A percentile compares a stretch with the other conserved stretches of the same genome.
Conservation (phyloP, 768 basidiomycete species). For the Termitomyces titanicus region DNA sequence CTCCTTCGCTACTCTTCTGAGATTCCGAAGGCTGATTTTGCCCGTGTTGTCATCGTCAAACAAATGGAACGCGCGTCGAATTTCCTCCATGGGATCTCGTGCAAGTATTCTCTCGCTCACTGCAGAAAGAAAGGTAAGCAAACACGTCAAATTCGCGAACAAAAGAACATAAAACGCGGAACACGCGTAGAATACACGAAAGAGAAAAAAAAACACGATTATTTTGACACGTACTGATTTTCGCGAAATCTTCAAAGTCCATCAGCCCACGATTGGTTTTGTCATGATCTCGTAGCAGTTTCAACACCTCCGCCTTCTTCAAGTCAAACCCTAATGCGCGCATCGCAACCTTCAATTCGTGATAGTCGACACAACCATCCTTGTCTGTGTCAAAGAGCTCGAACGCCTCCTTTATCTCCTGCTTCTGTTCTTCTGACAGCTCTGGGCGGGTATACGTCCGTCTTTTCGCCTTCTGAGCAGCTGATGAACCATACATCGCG, state of each 20-base stretch:
- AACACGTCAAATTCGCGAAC: conserved; percentile 4
- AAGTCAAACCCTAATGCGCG: conserved; percentile 95
- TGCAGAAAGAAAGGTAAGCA: conserved; percentile 30
- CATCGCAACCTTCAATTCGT: conserved; percentile 99
- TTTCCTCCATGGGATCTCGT: conserved; percentile 95
- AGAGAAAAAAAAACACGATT: not conserved
- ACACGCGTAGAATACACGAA: not conserved
- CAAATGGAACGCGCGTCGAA: conserved; percentile 90
- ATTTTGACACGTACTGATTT: conserved; percentile 62
- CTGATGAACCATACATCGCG: conserved; percentile 61
- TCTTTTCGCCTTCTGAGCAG: conserved; percentile 70
- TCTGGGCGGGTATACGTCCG: conserved; percentile 76
- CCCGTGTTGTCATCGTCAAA: conserved; percentile 97
- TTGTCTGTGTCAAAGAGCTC: conserved; percentile 99
- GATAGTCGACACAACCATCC: conserved; percentile 94
- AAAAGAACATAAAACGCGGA: not conserved
- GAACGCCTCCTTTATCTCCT: conserved; percentile 98
- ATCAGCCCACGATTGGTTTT: conserved; percentile 80
- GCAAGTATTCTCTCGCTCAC: conserved; percentile 94
- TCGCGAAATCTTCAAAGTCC: conserved; percentile 91
- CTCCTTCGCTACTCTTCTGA: conserved; percentile 93
- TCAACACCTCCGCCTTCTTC: conserved; percentile 98
- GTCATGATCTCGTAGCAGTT: conserved; percentile 88
- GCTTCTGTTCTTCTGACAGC: conserved; percentile 84
- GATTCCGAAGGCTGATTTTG: conserved; percentile 87